phyloP scores from a whole-genome alignment of 1,284 basidiomycete species.

The Boletus semigastroideus region DNA sequence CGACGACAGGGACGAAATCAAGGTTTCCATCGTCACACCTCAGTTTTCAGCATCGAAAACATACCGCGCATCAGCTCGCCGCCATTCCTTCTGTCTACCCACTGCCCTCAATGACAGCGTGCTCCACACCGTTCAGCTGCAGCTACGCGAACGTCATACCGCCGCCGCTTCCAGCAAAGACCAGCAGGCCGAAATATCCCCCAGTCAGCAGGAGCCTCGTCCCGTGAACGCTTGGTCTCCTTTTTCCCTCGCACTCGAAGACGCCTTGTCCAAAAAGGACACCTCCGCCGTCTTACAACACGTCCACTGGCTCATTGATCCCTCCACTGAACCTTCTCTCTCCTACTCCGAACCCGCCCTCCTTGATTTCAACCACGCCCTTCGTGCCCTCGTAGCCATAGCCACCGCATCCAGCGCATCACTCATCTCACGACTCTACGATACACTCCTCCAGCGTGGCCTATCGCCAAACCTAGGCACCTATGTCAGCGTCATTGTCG shows the following conservation, averaged over 20 bases:
- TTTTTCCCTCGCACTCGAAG: constrained; percentile 19
- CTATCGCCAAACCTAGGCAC: constrained; percentile 69
- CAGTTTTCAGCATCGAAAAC: constrained; percentile 26
- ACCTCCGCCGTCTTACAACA: constrained; percentile 14
- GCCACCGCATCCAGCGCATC: constrained; percentile 57
- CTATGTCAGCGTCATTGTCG: constrained; percentile 68
- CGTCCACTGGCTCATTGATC: constrained; percentile 23
- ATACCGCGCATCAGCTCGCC: constrained; percentile 48
- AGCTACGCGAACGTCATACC: constrained; percentile 58
- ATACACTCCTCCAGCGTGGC: constrained; percentile 68
- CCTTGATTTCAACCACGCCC: constrained; percentile 64
- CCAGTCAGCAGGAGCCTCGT: constrained; percentile 18
- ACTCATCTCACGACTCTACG: constrained; percentile 70
- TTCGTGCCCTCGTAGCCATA: constrained; percentile 46
- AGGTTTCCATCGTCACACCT: constrained; percentile 34
- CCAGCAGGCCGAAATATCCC: constrained; percentile 8
- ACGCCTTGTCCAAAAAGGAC: constrained; percentile 20
- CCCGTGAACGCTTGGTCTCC: constrained; percentile 34
- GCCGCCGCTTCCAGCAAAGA: constrained; percentile 29
- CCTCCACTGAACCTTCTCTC: constrained; percentile 13
- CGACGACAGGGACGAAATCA: constrained; percentile 60
- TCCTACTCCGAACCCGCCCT: constrained; percentile 30
- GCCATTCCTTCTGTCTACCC: constrained; percentile 58
- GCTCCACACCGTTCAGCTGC: constrained; percentile 56
- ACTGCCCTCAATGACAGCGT: constrained; percentile 46